Evolutionary conservation across 2,329 filamentous ascomycete genomes (phyloP).

Genomic region (Stemphylium beticola): DNA sequence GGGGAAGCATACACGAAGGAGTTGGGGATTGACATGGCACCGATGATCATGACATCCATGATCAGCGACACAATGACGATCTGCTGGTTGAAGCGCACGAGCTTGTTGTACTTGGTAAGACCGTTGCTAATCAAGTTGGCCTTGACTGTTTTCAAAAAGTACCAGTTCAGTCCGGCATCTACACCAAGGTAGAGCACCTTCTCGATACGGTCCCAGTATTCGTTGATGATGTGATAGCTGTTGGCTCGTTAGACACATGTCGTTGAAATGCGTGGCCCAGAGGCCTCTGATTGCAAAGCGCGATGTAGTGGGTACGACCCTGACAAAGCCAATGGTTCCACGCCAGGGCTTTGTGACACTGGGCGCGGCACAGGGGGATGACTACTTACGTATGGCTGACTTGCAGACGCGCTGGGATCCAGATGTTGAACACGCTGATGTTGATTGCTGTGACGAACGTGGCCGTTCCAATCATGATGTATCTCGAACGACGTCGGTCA

Average conservation of each 20-base stretch:
- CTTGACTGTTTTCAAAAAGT: conserved; percentile 54
- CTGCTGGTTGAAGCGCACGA: conserved; percentile 58
- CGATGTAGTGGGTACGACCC: no score
- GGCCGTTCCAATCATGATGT: conserved; percentile 48
- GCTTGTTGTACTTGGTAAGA: conserved; percentile 58
- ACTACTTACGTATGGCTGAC: conserved; percentile 28
- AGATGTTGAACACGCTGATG: conserved; percentile 49
- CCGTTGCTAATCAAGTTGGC: conserved; percentile 56
- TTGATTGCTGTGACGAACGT: conserved; percentile 48
- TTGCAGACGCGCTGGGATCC: conserved; percentile 50
- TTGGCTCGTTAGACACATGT: conserved; percentile 1
- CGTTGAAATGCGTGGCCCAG: not conserved
- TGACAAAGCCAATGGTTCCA: no score
- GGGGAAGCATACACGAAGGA: conserved; percentile 50
- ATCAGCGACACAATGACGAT: conserved; percentile 58
- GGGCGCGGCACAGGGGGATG: not conserved
- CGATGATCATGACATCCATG: conserved; percentile 59
- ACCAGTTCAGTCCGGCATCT: conserved; percentile 48
- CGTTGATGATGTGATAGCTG: conserved; percentile 43
- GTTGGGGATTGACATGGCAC: conserved; percentile 55
- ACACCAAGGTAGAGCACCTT: conserved; percentile 48
- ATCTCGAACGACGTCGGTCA: conserved; percentile 36
- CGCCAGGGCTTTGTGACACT: not conserved
- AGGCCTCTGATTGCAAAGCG: no score
- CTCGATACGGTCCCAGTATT: conserved; percentile 49